Evolutionary conservation across 352 stramenopile genomes (phyloP), one percentile per base, ranked within the genome.

Genomic region (Globisporangium nunn): DNA sequence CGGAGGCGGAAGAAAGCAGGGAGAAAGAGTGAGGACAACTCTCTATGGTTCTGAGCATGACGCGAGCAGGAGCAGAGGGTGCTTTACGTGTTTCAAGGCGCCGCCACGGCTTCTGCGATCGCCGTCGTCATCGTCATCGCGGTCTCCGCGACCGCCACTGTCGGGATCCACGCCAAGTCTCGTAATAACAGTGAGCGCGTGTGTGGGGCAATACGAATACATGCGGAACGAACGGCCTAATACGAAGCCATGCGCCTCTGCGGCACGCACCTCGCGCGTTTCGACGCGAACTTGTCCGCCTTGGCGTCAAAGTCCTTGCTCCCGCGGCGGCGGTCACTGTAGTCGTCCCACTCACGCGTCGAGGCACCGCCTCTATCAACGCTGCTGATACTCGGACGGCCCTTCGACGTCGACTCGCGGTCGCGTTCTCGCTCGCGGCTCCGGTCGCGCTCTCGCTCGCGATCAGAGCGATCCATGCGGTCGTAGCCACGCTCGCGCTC

Each of bases 121-220:
- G n/a, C 77, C 61, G 12, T 73, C 71, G 11, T 72, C 67, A 12
- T 88, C 75, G 47, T 87, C 77, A 12, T 83, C 80, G 53, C 70
- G 69, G 35, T 67, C 64, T 11, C 67, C 62, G 12, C 73, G 65
- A 28, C 74, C 62, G 11, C 64, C 49, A 12, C 39, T 62, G 35
- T 11, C 35, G 14, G 4, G 10, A 23, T 23, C 23, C 35, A 12
- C 7, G 35, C 35, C 23, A 23, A 23, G 23, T 23, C 23, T 23
- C 23, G 23, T 23, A 23, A 23, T 23, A 23, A 40, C 7, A 4
- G 10, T 14, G 35, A 40, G 10, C 23, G 23, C 23, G 23, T 23
- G 23, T 23, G 23, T 23, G 23, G 23, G 23, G 1, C 23, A 23
- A 23, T 23, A 23, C 23, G 23, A 23, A 23, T 23, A 23, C 23